Evolutionary conservation across 176 grass and related monocot species (phyloP), one percentile per base, ranked within the genome.

Genomic region (Pontederia paniculata): DNA sequence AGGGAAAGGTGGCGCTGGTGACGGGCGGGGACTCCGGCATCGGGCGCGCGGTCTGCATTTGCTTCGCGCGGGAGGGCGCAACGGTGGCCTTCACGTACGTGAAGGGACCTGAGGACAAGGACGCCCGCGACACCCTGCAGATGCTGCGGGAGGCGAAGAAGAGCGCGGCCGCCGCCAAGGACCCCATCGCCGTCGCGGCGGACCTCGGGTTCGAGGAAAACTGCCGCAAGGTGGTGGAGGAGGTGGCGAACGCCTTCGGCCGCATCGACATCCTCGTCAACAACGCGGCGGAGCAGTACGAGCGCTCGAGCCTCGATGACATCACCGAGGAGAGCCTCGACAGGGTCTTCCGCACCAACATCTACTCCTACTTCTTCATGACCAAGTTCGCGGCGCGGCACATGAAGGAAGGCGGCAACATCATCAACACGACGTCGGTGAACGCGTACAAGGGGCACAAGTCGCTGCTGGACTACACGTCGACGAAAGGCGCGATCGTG

Each of bases 1-100:
- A 88, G 76, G 85, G 71, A 15, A 95, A 83, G 76, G 82, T 89
- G 73, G 85, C 79, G 14, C 54, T 95, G 13, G 85, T 95, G 20
- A 89, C 85, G 2, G 85, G 90, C 16, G 90, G 90, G 43, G 90
- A 95, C 76, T 95, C 90, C 0, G 85, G 90, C 57, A 89, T 95
- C 67, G 90, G 90, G 1, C 76, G 85, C 4, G 85, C 90, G 0
- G 85, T 95, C 44, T 95, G 90, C 79, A 62, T 80, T 1, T 86
- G 74, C 54, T 89, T 95, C 67, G 81, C 76, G 9, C 59, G 63
- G 45, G 90, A 95, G 62, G 90, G 85, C 52, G 82, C 90, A 0
- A 83, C 79, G 31, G 90, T 95, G 45, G 85, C 79, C 0, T 89
- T 95, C 76, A 95, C 90, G 0, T 95, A 62, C 60, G 49, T 95